Evolutionary conservation across 2,329 filamentous ascomycete species (phyloP).

Genomic region (Dothideomycetes sp.): DNA sequence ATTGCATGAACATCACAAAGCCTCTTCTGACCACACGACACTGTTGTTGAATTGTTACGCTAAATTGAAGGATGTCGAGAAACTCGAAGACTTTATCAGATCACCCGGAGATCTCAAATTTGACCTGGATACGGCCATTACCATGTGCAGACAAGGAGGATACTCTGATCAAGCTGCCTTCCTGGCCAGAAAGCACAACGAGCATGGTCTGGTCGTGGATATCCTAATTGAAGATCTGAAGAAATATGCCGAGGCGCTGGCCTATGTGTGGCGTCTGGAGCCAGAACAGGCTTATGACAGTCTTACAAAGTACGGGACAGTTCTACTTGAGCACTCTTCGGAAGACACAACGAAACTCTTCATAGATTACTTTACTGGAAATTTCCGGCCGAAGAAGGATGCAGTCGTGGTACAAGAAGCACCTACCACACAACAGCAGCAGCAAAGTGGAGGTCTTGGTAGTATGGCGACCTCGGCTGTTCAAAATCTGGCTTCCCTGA

Average conservation of each 20-base stretch:
- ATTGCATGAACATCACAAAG: slow-evolving; percentile 84
- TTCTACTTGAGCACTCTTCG: slow-evolving; percentile 79
- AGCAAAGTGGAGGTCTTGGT: slow-evolving; percentile 26
- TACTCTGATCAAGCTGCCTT: slow-evolving; percentile 97
- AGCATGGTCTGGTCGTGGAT: slow-evolving; percentile 88
- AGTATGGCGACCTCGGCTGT: slow-evolving; percentile 61
- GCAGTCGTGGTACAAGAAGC: slow-evolving; percentile 42
- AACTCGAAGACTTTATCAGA: slow-evolving; percentile 94
- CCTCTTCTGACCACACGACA: slow-evolving; percentile 91
- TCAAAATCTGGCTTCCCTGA: slow-evolving; percentile 73
- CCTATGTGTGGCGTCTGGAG: slow-evolving; percentile 84
- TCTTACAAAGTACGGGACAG: slow-evolving; percentile 89
- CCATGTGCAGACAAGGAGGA: slow-evolving; percentile 93
- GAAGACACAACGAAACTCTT: slow-evolving; percentile 77
- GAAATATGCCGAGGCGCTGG: slow-evolving; percentile 75
- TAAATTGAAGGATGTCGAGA: slow-evolving; percentile 93
- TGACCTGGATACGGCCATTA: slow-evolving; percentile 91
- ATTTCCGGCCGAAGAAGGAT: slow-evolving; percentile 65
- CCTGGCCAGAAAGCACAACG: slow-evolving; percentile 84
- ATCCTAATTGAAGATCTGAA: slow-evolving; percentile 94
- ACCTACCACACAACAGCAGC: slow-evolving; percentile 31
- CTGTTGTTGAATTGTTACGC: slow-evolving; percentile 94
- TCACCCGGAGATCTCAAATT: slow-evolving; percentile 91
- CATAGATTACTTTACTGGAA: slow-evolving; percentile 87
- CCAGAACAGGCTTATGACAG: slow-evolving; percentile 76